Percentiles rank a stretch among this genome's conserved stretches.
Conservation (phyloP, 768 basidiomycete species). For the Xerocomellus chrysenteron region DNA sequence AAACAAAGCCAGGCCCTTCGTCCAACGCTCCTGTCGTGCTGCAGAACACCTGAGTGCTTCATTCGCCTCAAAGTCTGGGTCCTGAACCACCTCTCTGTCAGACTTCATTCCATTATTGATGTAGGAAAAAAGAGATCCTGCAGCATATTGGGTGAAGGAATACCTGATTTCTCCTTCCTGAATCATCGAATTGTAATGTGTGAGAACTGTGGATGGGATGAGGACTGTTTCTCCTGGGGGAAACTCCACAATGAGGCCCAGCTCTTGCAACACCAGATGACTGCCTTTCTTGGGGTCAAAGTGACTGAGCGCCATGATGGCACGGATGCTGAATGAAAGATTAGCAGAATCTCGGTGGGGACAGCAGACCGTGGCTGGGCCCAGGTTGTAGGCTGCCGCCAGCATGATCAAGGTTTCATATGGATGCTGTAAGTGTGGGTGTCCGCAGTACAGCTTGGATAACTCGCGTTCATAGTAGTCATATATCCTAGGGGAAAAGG, state of each 20-base stretch:
- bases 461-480: neutral
- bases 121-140: slow-evolving; percentile 1
- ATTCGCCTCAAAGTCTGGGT: too few relatives aligned
- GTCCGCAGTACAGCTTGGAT: fast-evolving
- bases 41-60: too few relatives aligned
- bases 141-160: slow-evolving; percentile 6
- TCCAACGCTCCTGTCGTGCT: too few relatives aligned
- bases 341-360: slow-evolving; percentile 1
- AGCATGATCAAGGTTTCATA: neutral
- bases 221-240: too few relatives aligned
- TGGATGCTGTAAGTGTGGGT: neutral
- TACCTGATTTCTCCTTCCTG: neutral
- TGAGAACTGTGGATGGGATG: too few relatives aligned
- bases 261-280: neutral
- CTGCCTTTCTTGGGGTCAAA: neutral
- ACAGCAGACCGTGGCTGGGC: neutral
- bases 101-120: slow-evolving; percentile 8
- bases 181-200: neutral
- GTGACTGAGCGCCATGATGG: neutral
- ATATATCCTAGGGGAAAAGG: too few relatives aligned
- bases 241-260: neutral
- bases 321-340: slow-evolving; percentile 3
- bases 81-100: neutral
- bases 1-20: too few relatives aligned
- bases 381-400: neutral